phyloP scores from a whole-genome alignment of 148 eudicot genomes.

The Chenopodium album region DNA sequence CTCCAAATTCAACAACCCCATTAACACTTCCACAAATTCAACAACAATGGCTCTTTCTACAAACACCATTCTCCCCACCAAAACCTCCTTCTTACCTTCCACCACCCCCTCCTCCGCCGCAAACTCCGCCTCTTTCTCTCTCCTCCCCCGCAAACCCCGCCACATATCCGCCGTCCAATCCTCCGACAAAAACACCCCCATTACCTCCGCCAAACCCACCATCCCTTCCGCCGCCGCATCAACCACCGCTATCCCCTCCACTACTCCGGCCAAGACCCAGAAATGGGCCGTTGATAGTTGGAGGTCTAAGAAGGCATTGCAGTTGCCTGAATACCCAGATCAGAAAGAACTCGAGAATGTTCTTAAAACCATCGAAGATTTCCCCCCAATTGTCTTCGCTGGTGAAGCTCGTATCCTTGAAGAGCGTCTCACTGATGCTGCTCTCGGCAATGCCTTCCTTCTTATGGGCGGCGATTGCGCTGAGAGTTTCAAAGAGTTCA shows the following conservation, averaged over 20 bases:
- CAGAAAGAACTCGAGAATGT: constrained; percentile 36
- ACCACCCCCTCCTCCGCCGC: not conserved
- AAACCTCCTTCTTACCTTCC: constrained; percentile 18
- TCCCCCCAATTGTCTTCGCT: constrained; percentile 56
- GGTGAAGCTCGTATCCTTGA: constrained; percentile 55
- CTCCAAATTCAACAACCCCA: no score
- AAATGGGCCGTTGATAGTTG: constrained; percentile 53
- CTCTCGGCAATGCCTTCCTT: constrained; percentile 59
- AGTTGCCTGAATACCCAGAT: constrained; percentile 61
- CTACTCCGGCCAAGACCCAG: not conserved
- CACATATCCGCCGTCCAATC: constrained; percentile 38
- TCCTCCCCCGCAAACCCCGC: constrained; percentile 38
- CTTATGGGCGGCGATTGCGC: constrained; percentile 65
- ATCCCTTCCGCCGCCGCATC: constrained; percentile 4
- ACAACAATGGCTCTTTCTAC: constrained; percentile 23
- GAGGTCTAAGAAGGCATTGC: constrained; percentile 50
- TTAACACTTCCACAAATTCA: no score
- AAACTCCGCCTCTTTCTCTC: constrained; percentile 9
- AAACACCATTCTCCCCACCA: constrained; percentile 24
- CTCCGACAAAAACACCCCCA: constrained; percentile 26
- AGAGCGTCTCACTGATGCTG: constrained; percentile 44
- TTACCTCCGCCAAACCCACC: constrained; percentile 20
- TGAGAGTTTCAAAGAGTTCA: constrained; percentile 49
- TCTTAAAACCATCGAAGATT: constrained; percentile 44
- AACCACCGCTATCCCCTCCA: not conserved